Evolutionary conservation across 2,329 filamentous ascomycete genomes (phyloP), one percentile per base, ranked within the genome.

Genomic region (Plectosphaerella sp.): DNA sequence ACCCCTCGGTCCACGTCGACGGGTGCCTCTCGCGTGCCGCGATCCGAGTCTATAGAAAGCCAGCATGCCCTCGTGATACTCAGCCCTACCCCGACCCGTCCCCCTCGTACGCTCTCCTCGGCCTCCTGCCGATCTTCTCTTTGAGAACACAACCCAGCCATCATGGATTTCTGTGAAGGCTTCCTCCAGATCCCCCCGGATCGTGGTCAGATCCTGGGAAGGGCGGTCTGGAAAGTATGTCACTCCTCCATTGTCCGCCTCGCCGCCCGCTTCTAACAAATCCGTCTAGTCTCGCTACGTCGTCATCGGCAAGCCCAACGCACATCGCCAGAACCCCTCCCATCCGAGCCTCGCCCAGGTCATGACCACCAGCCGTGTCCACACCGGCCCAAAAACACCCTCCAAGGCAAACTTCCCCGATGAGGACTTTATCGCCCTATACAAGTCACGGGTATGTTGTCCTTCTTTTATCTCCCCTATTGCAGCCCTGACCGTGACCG

Each of bases 211-310:
- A 75, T 80, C 43, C 70, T 80, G 48, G 75, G 76, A 43, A 68
- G 76, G 57, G 71, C 76, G 47, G 59, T 73, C 46, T 80, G 77
- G 77, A 80, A 80, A 73, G 77, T 79, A 60, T 49, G 70, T 55
- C 47, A 39, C 15, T 39, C 37, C 10, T 14, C 3, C 37, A 4
- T 37, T 37, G 22, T 42, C 52, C 51, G 6, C 14, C 14, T 7
- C 37, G 4, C 37, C 37, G 37, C 15, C 37, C 37, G 7, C 11
- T 4, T n/a, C 41, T 43, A 43, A 43, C 16, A 20, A 3, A 10
- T 18, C n/a, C 24, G 54, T 45, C 37, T 62, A 86, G 82, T 61
- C 76, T 62, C 82, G 83, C 66, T 84, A 82, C 65, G 75, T 86
- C 47, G 72, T 83, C 52, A 70, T 85, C 52, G 80, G 80, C 51